Percentiles rank a stretch among this genome's conserved stretches.
These are phyloP conservation scores for Chlamydomonas sphaeroides DNA, from an alignment of 139 green algal species.

Conservation along the genomic window DNA sequence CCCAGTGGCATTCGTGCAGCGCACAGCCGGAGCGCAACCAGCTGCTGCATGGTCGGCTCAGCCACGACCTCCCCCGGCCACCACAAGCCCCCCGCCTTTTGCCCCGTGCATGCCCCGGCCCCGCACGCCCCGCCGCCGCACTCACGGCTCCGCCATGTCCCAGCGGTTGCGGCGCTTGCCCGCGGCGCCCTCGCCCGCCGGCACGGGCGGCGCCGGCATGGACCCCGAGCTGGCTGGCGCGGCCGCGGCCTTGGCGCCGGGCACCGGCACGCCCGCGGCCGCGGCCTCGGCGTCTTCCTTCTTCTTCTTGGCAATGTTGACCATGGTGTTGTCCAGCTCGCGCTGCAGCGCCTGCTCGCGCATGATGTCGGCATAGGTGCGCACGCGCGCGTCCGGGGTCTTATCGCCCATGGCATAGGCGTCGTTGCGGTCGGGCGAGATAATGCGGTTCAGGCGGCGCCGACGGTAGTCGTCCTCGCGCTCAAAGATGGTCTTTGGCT, in stretches of 20 bases:
- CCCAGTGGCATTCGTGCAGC: too few species aligned
- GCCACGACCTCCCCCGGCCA: too few species aligned
- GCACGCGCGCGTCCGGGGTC: constrained; percentile 77
- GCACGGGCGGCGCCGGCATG: constrained; percentile 42
- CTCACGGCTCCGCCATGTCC: constrained; percentile 67
- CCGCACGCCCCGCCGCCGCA: too few species aligned
- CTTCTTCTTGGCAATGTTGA: constrained; percentile 90
- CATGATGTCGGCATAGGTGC: constrained; percentile 95
- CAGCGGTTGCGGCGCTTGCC: constrained; percentile 85
- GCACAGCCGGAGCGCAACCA: too few species aligned
- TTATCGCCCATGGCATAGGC: constrained; percentile 91
- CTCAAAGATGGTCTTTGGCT: constrained; percentile 81
- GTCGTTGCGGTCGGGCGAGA: constrained; percentile 93
- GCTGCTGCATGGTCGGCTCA: too few species aligned
- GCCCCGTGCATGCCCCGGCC: too few species aligned
- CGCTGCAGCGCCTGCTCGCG: constrained; percentile 79
- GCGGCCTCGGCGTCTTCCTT: constrained; percentile 66
- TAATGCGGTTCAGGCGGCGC: constrained; percentile 80
- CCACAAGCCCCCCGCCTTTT: too few species aligned
- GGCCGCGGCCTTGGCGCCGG: constrained; percentile 31
- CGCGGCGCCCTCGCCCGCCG: constrained; percentile 38
- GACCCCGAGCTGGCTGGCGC: constrained; percentile 24
- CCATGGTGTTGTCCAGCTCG: constrained; percentile 93
- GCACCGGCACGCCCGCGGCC: constrained; percentile 37
- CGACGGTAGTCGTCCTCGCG: constrained; percentile 92